Evolutionary conservation across 2,329 filamentous ascomycete species (phyloP).

Genomic region (Fusarium stilboides): DNA sequence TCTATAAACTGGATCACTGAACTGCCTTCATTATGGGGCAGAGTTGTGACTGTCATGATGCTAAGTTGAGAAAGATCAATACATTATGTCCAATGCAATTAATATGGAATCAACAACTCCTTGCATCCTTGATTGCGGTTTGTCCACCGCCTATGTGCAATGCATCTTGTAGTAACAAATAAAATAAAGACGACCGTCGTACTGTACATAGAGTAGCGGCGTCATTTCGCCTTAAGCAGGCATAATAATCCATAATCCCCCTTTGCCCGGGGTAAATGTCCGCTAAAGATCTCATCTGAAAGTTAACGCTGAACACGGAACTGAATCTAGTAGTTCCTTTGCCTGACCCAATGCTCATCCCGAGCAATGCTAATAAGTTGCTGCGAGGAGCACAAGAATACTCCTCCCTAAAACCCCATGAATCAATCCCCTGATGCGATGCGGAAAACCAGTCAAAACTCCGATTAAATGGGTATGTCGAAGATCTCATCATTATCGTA

Average conservation of each 20-base stretch:
- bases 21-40: slow-evolving; percentile 23
- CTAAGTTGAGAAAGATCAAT: slow-evolving; percentile 14
- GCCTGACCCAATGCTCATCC: slow-evolving; percentile 10
- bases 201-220: slow-evolving; percentile 13
- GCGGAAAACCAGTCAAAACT: slow-evolving; percentile 52
- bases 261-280: slow-evolving; percentile 25
- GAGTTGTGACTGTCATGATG: slow-evolving; percentile 17
- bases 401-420: slow-evolving; percentile 33
- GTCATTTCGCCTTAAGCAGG: slow-evolving; percentile 19
- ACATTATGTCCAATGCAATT: slow-evolving; percentile 30
- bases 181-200: slow-evolving; percentile 29
- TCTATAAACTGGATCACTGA: slow-evolving; percentile 40
- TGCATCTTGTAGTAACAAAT: slow-evolving; percentile 33
- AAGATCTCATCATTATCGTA: slow-evolving; percentile 53
- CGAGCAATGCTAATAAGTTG: slow-evolving; percentile 20
- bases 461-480: slow-evolving; percentile 53
- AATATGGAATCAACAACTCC: not conserved
- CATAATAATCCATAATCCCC: slow-evolving; percentile 22
- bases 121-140: slow-evolving; percentile 14
- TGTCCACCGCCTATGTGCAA: slow-evolving; percentile 24
- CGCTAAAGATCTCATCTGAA: slow-evolving; percentile 40
- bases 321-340: slow-evolving; percentile 20
- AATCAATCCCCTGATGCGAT: slow-evolving; percentile 40
- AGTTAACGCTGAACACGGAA: slow-evolving; percentile 22
- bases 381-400: slow-evolving; percentile 34